Percentiles rank a stretch among this genome's conserved stretches.
These are phyloP conservation scores for Boletus fagicola DNA, from an alignment of 768 basidiomycete genomes.

Conservation along the genomic window DNA sequence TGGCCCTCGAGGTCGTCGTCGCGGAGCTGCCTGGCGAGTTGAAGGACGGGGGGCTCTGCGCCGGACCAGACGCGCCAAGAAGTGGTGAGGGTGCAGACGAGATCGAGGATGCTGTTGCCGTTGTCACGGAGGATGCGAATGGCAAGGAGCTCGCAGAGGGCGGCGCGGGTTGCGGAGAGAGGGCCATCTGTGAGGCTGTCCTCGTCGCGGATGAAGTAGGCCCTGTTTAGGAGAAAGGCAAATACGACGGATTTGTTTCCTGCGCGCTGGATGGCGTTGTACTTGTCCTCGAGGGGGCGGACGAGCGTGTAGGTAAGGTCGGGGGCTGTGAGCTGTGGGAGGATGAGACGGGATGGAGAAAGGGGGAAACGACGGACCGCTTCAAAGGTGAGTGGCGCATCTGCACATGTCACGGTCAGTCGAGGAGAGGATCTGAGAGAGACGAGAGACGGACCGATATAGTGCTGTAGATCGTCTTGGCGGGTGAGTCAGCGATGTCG, in stretches of 20 bases:
- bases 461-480: conserved; percentile 47
- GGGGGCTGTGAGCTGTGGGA: conserved; percentile 66
- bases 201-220: conserved; percentile 80
- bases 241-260: conserved; percentile 87
- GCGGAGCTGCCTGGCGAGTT: conserved; percentile 58
- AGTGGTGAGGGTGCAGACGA: conserved; percentile 71
- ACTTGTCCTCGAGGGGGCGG: conserved; percentile 86
- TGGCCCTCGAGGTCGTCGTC: conserved; percentile 73
- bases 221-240: conserved; percentile 82
- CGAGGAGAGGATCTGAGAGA: neutral
- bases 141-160: conserved; percentile 88
- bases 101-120: conserved; percentile 63
- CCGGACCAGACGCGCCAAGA: conserved; percentile 81
- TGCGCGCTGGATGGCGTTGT: conserved; percentile 61
- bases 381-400: conserved; percentile 81
- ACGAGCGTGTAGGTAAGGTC: conserved; percentile 91
- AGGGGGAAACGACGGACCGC: conserved; percentile 48
- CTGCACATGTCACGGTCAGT: conserved; percentile 35
- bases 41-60: conserved; percentile 57
- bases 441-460: conserved; percentile 52
- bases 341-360: conserved; percentile 8
- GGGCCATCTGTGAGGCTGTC: conserved; percentile 60
- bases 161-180: conserved; percentile 72
- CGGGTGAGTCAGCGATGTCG: neutral
- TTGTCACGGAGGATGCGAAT: conserved; percentile 73